Base-by-base conservation (phyloP, 73 alveolate species). In the Tetrahymena borealis region DNA sequence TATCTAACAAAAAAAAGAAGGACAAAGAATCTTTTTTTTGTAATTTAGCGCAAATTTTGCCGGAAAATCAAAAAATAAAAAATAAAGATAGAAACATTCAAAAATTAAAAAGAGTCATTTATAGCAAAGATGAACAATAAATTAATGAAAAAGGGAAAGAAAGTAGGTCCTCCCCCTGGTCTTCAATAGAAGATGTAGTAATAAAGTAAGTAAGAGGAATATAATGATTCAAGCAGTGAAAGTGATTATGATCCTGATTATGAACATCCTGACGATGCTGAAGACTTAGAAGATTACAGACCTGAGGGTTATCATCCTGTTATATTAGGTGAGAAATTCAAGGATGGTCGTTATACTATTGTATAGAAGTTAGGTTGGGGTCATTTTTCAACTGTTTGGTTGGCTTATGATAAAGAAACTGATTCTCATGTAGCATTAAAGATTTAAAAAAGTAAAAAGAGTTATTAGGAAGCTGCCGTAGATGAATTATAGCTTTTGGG, bases 351-450 rank as follows among this genome's bases (percentile, higher is more conserved):
- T 60, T 94, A 78, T 60, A 41, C 60, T 24, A 78, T 90, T 20
- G 91, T 90, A 32, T 39, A 90, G 40, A 94, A 94, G 91, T 85
- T 94, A 28, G 97, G 97, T 24, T 94, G 97, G 97, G 97, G 97
- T 40, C 97, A 94, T 90, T 94, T 94, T 91, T 39, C 93, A 10
- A 94, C 97, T 10, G 97, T 94, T 9, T 94, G 97, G 97, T 90
- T 94, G 24, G 94, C 91, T 3, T 39, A 77, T 15, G 96, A 94
- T 90, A 90, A 85, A 94, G 94, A 97, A 91, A 93, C 93, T 85
- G 95, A 95, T 39, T 96, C 97, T 42, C 96, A 95, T 93, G 98
- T 97, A 7, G 99, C 99, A 38, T 91, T 97, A 28, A 97, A 97
- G 93, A 96, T 97, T 16, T 97, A 97, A 94, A 97, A 97, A 94